A percentile compares a stretch with the other conserved stretches of the same genome.
These are phyloP conservation scores for Lachancea dasiensis DNA, from an alignment of 805 yeast species.

Conservation along the genomic window DNA sequence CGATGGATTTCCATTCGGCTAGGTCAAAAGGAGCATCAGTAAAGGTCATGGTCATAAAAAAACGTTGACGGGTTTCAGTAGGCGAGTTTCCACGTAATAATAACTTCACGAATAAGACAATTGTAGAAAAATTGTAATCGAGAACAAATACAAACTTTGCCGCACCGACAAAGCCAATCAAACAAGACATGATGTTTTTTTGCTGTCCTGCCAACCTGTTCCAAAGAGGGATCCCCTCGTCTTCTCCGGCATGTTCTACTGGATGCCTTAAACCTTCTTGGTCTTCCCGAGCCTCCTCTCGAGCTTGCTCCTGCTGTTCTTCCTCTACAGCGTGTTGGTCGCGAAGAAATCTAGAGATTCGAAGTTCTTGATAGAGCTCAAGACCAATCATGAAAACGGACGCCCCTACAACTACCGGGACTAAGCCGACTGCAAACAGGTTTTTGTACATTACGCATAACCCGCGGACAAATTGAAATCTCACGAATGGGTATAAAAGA, in stretches of 20 bases:
- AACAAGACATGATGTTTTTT: background rate
- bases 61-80: background rate
- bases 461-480: background rate
- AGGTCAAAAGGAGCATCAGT: background rate
- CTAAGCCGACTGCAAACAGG: background rate
- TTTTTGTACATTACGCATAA: background rate
- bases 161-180: constrained; percentile 2
- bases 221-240: background rate
- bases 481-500: background rate
- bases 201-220: background rate
- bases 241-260: background rate
- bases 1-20: background rate
- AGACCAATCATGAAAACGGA: background rate
- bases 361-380: constrained; percentile 3
- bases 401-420: constrained; percentile 2
- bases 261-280: background rate
- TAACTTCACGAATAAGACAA: background rate
- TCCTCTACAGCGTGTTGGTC: constrained; percentile 4
- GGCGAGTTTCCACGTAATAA: background rate
- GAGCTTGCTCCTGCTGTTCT: background rate
- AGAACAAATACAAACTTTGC: background rate
- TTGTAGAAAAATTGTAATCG: constrained; percentile 2
- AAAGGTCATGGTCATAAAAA: background rate
- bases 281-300: background rate
- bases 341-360: constrained; percentile 1